Evolutionary conservation across 2,329 filamentous ascomycete genomes (phyloP), one percentile per base, ranked within the genome.

Genomic region (Tolypocladium tundrense): DNA sequence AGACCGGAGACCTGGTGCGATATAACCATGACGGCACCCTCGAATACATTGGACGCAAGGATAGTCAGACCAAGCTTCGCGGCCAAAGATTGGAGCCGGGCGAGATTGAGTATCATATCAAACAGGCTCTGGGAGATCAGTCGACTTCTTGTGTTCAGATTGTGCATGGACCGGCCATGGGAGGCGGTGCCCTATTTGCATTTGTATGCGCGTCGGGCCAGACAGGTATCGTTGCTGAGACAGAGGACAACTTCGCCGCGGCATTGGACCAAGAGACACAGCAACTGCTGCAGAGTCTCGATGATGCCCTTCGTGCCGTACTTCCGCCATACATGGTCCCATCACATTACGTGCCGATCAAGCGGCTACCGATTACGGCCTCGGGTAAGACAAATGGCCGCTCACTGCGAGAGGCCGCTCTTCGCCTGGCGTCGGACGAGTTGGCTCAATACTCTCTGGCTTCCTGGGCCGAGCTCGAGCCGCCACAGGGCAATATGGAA

Each of bases 61-160:
- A 54, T 43, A 56, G 48, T 4, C 59, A 63, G 53, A 21, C 21
- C 21, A 33, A 66, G 54, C 60, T 64, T 6, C 52, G 62, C 33
- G 63, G 63, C 7, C 56, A 57, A 13, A 58, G 63, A 19, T 55
- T 65, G 35, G 62, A 64, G 53, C 54, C 60, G 39, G 57, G 57
- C 41, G 60, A 63, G 35, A 55, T 63, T 16, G 61, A 63, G 53
- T 35, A 60, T 35, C 33, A 31, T 11, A 59, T 60, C 14, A 33
- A 54, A 40, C 31, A 53, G 16, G 27, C 31, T 11, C 40, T 54
- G 3, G 21, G 31, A 27, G 11, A 33, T 33, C 31, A 33, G 31
- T 33, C 31, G 31, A 33, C 31, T 1, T 33, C 31, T 33, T 33
- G 31, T 9, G 31, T 33, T 33, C 31, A 33, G 31, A 33, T 33